phyloP scores from a whole-genome alignment of 345 rosid species.

The Cardamine chenopodiifolia region DNA sequence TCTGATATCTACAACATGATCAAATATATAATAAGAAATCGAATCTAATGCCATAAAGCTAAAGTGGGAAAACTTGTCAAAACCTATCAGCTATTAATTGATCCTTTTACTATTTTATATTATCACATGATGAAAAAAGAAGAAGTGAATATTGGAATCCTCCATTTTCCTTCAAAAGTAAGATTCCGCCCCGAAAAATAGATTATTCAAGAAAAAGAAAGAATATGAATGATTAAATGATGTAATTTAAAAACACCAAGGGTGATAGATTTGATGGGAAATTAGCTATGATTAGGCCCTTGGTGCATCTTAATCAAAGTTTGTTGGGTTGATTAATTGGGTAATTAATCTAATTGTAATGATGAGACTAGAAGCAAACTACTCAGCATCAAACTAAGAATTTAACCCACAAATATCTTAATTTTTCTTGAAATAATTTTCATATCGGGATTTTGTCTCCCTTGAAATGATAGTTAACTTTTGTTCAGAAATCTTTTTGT shows the following conservation, averaged over 20 bases:
- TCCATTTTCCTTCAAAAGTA: slow-evolving; percentile 13
- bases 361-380: slow-evolving; percentile 18
- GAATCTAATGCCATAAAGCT: neutral
- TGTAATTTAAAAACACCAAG: neutral
- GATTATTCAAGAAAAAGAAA: neutral
- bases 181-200: neutral
- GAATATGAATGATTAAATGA: neutral
- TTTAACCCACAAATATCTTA: slow-evolving; percentile 18
- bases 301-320: slow-evolving; percentile 39
- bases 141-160: neutral
- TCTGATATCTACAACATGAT: neutral
- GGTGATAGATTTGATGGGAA: neutral
- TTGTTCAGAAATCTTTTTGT: neutral
- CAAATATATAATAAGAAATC: neutral
- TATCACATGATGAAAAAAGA: neutral
- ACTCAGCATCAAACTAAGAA: slow-evolving; percentile 14
- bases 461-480: neutral
- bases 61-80: slow-evolving; percentile 5
- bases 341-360: slow-evolving; percentile 29
- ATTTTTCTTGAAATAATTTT: too few species aligned
- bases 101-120: too few species aligned
- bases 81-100: neutral
- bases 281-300: slow-evolving; percentile 13
- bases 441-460: slow-evolving; percentile 9
- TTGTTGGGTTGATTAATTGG: slow-evolving; percentile 22